A percentile compares a stretch with the other conserved stretches of the same genome.
Evolutionary conservation across 768 basidiomycete species (phyloP).

Genomic region (Hortiboletus campestris): DNA sequence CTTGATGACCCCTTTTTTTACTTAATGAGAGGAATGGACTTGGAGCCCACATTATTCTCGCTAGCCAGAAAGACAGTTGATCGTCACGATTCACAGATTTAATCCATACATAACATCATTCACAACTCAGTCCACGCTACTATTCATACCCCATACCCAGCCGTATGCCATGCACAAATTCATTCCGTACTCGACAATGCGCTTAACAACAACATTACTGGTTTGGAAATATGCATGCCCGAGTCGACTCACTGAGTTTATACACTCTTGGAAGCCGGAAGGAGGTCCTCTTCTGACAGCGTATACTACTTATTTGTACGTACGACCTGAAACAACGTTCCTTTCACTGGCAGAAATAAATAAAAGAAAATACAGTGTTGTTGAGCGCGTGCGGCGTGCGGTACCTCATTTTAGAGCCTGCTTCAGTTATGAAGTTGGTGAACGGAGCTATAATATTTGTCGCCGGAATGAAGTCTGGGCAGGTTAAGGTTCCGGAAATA

Average conservation of each 20-base stretch:
- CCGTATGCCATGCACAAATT: background rate
- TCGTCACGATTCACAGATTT: conserved; percentile 6
- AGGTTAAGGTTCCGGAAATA: background rate
- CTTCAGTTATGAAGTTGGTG: background rate
- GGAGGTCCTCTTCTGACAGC: background rate
- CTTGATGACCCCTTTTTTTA: conserved; percentile 1
- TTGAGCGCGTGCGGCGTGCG: conserved; percentile 1
- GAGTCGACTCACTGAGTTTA: background rate
- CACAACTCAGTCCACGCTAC: conserved; percentile 2
- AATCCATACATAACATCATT: conserved; percentile 6
- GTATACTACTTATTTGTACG: conserved; percentile 4
- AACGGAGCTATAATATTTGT: background rate
- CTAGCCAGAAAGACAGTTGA: conserved; percentile 1
- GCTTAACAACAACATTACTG: background rate
- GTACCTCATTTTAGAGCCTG: background rate
- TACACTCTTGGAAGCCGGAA: conserved; percentile 1
- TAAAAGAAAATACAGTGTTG: background rate
- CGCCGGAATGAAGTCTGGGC: background rate
- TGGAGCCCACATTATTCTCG: background rate
- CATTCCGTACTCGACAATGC: too few relatives aligned
- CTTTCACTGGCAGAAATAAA: background rate
- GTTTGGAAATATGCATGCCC: conserved; percentile 4
- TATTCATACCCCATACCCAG: background rate
- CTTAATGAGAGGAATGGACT: background rate
- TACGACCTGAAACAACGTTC: conserved; percentile 4